phyloP scores from a whole-genome alignment of 1,139 yeast genomes.

The Yamadazyma diddensiae region DNA sequence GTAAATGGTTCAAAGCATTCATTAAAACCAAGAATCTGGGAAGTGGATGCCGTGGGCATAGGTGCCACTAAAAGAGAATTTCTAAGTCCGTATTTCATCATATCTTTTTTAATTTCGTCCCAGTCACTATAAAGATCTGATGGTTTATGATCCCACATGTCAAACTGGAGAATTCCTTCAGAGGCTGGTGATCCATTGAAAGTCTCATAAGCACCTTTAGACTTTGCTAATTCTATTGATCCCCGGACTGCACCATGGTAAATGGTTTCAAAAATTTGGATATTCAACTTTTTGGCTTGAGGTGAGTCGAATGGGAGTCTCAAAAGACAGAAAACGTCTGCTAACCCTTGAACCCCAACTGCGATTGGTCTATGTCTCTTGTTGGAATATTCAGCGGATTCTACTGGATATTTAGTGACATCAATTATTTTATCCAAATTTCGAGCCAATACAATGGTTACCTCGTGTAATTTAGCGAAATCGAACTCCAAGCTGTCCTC shows the following conservation, averaged over 20 bases:
- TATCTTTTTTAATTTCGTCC: constrained; percentile 61
- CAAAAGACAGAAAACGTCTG: constrained; percentile 76
- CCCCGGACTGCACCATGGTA: constrained; percentile 85
- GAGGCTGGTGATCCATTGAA: constrained; percentile 84
- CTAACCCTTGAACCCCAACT: constrained; percentile 86
- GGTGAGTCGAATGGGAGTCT: constrained; percentile 78
- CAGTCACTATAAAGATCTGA: constrained; percentile 67
- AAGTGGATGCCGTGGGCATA: constrained; percentile 94
- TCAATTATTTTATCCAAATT: constrained; percentile 79
- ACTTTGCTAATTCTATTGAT: constrained; percentile 68
- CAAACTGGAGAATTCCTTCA: constrained; percentile 72
- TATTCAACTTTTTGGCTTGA: constrained; percentile 68
- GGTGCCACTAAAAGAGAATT: constrained; percentile 87
- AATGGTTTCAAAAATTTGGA: constrained; percentile 83
- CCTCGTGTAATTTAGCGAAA: constrained; percentile 67
- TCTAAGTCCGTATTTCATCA: constrained; percentile 65
- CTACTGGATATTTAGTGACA: constrained; percentile 74
- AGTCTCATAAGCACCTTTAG: constrained; percentile 63
- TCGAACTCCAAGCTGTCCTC: constrained; percentile 53
- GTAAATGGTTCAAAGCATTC: constrained; percentile 94
- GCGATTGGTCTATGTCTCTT: constrained; percentile 83
- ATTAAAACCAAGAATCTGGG: constrained; percentile 84
- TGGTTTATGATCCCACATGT: constrained; percentile 77
- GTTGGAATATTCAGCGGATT: constrained; percentile 66
- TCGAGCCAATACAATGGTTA: constrained; percentile 69